Percentiles rank a stretch among this genome's conserved stretches.
Evolutionary conservation across 1,284 basidiomycete species (phyloP).

Genomic region (Austropuccinia psidii): DNA sequence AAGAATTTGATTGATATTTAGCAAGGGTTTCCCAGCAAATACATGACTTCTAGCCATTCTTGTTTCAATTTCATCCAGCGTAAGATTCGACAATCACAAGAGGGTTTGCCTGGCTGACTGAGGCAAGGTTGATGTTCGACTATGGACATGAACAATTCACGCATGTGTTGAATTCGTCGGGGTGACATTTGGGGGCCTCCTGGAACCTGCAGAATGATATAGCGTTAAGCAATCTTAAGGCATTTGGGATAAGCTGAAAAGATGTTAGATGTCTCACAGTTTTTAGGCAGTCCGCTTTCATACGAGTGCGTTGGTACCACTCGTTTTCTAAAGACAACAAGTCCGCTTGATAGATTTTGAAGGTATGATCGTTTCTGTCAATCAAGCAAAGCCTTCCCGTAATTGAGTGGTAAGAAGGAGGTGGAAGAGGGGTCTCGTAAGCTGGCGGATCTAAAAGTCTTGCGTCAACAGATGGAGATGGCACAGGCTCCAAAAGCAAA

Average conservation of each 20-base stretch:
- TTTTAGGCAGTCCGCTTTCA: constrained; percentile 14
- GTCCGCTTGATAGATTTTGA: constrained; percentile 35
- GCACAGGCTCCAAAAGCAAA: no score
- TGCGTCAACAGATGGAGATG: no score
- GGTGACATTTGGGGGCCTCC: constrained; percentile 27
- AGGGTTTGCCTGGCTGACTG: not conserved
- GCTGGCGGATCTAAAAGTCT: constrained; percentile 14
- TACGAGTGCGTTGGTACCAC: not conserved
- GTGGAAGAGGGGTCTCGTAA: constrained; percentile 8
- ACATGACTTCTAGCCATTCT: constrained; percentile 31
- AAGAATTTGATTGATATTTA: no score
- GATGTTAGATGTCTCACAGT: not conserved
- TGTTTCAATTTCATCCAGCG: constrained; percentile 28
- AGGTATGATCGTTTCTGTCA: constrained; percentile 19
- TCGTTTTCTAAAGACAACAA: constrained; percentile 16
- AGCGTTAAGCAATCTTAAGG: not conserved
- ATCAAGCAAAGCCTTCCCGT: constrained; percentile 15
- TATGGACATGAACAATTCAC: constrained; percentile 30
- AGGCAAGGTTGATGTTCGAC: constrained; percentile 30
- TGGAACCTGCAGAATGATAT: not conserved
- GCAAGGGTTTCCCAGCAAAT: constrained; percentile 20
- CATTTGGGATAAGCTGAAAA: not conserved
- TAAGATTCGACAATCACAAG: constrained; percentile 25
- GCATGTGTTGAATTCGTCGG: constrained; percentile 11
- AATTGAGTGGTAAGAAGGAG: constrained; percentile 20